Percentiles rank a stretch among this genome's conserved stretches.
phyloP scores from a whole-genome alignment of 1,284 basidiomycete species.

The Ganoderma boninense region DNA sequence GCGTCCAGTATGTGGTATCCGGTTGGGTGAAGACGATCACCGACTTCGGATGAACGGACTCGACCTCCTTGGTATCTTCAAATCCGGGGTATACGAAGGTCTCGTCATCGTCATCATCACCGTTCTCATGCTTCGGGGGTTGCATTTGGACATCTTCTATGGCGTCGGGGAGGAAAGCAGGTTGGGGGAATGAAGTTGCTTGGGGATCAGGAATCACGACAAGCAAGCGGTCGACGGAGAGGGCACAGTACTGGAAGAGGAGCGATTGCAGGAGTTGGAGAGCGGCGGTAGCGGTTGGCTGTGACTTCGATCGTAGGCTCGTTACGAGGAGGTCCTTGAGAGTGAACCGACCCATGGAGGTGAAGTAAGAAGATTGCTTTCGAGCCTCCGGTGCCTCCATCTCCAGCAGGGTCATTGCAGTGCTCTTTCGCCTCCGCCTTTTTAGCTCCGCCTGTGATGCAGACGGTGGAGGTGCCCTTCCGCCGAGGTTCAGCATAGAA shows the following conservation, averaged over 20 bases:
- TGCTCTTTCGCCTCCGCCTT: constrained; percentile 77
- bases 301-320: constrained; percentile 75
- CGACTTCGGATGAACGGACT: constrained; percentile 24
- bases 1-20: constrained; percentile 76
- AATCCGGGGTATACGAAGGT: constrained; percentile 71
- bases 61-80: constrained; percentile 42
- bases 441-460: constrained; percentile 40
- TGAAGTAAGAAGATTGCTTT: constrained; percentile 82
- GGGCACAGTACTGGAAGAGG: constrained; percentile 72
- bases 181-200: constrained; percentile 81
- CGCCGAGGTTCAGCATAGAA: constrained; percentile 56
- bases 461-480: constrained; percentile 45
- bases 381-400: constrained; percentile 80
- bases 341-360: constrained; percentile 87
- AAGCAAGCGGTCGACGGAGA: constrained; percentile 74
- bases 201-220: constrained; percentile 71
- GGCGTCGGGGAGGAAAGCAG: constrained; percentile 46
- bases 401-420: constrained; percentile 85
- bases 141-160: constrained; percentile 23
- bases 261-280: constrained; percentile 84
- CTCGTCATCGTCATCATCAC: constrained; percentile 65
- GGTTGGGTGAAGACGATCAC: constrained; percentile 61
- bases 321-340: constrained; percentile 87
- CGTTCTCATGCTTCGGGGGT: constrained; percentile 4
- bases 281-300: constrained; percentile 75